phyloP scores from a whole-genome alignment of 108 stramenopile genomes.

The Nitzschia palea region DNA sequence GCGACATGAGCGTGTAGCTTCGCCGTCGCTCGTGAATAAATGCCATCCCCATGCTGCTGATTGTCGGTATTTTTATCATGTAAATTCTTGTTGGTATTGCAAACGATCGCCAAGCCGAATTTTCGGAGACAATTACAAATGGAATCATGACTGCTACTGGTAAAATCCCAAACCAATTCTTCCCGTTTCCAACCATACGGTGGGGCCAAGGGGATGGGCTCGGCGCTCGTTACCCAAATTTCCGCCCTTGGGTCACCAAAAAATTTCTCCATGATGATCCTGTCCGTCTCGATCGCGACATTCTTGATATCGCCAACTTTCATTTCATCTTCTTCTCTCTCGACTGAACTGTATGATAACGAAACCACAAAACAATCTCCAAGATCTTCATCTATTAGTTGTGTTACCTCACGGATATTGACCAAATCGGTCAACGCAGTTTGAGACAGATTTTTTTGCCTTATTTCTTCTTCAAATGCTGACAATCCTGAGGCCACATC shows the following conservation, averaged over 20 bases:
- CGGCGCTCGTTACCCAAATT: conserved; percentile 1
- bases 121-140: neutral
- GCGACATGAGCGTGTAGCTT: neutral
- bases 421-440: neutral
- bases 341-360: neutral
- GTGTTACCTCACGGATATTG: neutral
- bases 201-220: neutral
- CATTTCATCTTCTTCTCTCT: neutral
- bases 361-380: conserved; percentile 3
- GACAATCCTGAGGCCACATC: neutral
- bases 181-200: conserved; percentile 11
- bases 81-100: neutral
- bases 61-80: neutral
- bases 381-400: neutral
- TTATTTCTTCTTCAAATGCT: neutral
- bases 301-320: neutral
- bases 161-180: neutral
- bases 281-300: neutral
- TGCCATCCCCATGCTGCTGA: neutral
- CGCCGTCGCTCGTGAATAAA: neutral
- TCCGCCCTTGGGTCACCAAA: neutral
- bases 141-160: neutral
- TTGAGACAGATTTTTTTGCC: neutral
- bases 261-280: neutral
- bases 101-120: neutral